These are phyloP conservation scores for Clathrospora elynae DNA, from an alignment of 2,329 filamentous ascomycete genomes.

Conservation along the genomic window DNA sequence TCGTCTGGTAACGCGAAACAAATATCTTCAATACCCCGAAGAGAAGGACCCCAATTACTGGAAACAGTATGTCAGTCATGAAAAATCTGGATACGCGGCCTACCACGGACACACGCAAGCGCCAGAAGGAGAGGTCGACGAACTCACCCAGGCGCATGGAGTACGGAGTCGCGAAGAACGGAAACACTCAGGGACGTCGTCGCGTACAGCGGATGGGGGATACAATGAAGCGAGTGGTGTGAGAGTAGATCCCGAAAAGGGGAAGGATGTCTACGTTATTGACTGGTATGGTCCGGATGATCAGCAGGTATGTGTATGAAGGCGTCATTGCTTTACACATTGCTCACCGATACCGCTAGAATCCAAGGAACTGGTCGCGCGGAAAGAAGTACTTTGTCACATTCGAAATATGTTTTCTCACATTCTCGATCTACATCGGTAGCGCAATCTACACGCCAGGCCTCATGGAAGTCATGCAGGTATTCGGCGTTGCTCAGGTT, in stretches of 20 bases:
- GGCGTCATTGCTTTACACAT: too few species aligned
- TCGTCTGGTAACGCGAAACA: slow-evolving; percentile 48
- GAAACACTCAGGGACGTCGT: slow-evolving; percentile 18
- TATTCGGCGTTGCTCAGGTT: slow-evolving; percentile 58
- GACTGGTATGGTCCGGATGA: slow-evolving; percentile 59
- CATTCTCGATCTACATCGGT: slow-evolving; percentile 59
- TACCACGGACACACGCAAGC: slow-evolving; percentile 51
- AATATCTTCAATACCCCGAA: slow-evolving; percentile 52
- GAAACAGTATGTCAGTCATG: slow-evolving; percentile 55
- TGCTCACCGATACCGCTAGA: too few species aligned
- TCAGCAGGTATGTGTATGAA: slow-evolving; percentile 37
- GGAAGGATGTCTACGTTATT: slow-evolving; percentile 56
- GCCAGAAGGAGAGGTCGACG: slow-evolving; percentile 39
- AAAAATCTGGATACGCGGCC: slow-evolving; percentile 57
- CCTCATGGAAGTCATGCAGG: slow-evolving; percentile 53
- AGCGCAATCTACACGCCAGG: slow-evolving; percentile 57
- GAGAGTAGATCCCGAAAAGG: slow-evolving; percentile 58
- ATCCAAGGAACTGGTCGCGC: slow-evolving; percentile 55
- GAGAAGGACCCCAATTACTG: slow-evolving; percentile 56
- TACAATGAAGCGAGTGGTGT: slow-evolving; percentile 48
- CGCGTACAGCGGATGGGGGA: slow-evolving; percentile 21
- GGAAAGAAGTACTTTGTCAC: slow-evolving; percentile 54
- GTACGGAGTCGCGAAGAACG: slow-evolving; percentile 16
- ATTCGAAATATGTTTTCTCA: slow-evolving; percentile 55
- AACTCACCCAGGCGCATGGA: slow-evolving; percentile 16